Base-by-base conservation (phyloP, 1,284 basidiomycete species). In the Ustilago vetiveriae region DNA sequence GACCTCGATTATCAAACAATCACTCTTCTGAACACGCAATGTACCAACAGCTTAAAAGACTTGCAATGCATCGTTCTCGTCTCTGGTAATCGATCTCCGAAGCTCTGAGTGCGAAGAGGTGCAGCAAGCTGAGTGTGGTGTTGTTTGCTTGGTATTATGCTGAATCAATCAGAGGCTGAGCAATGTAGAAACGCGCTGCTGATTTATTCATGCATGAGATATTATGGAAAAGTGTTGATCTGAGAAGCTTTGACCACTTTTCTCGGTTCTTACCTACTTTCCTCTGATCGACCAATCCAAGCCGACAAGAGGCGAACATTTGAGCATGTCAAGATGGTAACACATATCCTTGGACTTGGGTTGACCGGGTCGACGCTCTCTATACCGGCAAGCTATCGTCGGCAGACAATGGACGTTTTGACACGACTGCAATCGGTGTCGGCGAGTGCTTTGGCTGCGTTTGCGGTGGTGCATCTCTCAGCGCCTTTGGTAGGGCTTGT, bases 401-500 rank as follows among this genome's bases (percentile, higher is more conserved):
- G 57, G 0, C 36, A 46, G 1, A 32, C 38, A 21, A 30, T 57
- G 3, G 52, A 45, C 14, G 6, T 37, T 0, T 36, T 63, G 16
- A 37, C 51, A 4, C 48, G 57, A 13, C 6, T 69, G 14, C 66
- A 69, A n/a, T 27, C 44, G 2, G 51, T 29, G 1, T 69, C 66
- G 1, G 67, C 67, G 0, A 35, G 36, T 1, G 51, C 44, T 4
- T 21, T 64, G 27, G 42, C 43, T 3, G 56, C 48, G 3, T 70
- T 70, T 29, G 46, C 46, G 2, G 45, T 70, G 14, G 51, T 64
- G 11, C 67, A 64, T 33, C 56, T 64, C 4, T 55, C 50, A 14
- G 54, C 67, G 24, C 67, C 59, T 1, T 17, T 60, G 29, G 36
- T 60, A n/a, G 58, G 66, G 19, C 41, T 69, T 0, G 9, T 69